phyloP scores from a whole-genome alignment of 441 rosid genomes.

The Eruca vesicaria region DNA sequence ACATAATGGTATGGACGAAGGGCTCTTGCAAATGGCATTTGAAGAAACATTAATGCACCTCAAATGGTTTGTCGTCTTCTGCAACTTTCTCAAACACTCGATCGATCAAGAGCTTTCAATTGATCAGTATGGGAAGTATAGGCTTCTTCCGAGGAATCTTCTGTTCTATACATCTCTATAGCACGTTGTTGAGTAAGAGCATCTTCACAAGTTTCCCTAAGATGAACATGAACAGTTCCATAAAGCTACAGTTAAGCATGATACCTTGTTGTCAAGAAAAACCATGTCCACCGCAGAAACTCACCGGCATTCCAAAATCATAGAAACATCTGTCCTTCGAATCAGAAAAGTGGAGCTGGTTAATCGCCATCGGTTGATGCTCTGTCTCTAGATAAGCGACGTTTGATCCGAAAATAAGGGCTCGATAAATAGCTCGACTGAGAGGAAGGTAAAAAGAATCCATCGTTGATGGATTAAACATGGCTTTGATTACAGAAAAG shows the following conservation, averaged over 20 bases:
- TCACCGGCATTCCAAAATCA: too few relatives aligned
- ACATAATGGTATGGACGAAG: too few relatives aligned
- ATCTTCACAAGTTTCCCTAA: conserved; percentile 70
- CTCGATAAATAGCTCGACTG: too few relatives aligned
- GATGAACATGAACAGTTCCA: conserved; percentile 19
- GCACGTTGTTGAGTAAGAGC: conserved; percentile 70
- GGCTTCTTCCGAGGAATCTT: conserved; percentile 51
- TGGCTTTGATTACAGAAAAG: too few relatives aligned
- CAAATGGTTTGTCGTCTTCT: conserved; percentile 64
- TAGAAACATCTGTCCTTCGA: too few relatives aligned
- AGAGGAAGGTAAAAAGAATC: too few relatives aligned
- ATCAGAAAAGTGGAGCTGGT: too few relatives aligned
- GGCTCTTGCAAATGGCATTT: neutral
- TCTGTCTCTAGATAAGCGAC: neutral
- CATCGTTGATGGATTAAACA: too few relatives aligned
- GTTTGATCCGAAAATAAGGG: too few relatives aligned
- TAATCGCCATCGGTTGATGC: neutral
- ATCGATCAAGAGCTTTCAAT: conserved; percentile 46
- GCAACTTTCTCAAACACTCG: conserved; percentile 71
- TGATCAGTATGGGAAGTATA: conserved; percentile 40
- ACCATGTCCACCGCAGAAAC: neutral
- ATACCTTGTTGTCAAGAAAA: too few relatives aligned
- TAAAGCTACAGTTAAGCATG: conserved; percentile 21
- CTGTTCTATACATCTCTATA: conserved; percentile 45
- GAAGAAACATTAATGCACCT: conserved; percentile 41